Conservation (phyloP, 306 rosid genomes). For the Sesbania bispinosa region DNA sequence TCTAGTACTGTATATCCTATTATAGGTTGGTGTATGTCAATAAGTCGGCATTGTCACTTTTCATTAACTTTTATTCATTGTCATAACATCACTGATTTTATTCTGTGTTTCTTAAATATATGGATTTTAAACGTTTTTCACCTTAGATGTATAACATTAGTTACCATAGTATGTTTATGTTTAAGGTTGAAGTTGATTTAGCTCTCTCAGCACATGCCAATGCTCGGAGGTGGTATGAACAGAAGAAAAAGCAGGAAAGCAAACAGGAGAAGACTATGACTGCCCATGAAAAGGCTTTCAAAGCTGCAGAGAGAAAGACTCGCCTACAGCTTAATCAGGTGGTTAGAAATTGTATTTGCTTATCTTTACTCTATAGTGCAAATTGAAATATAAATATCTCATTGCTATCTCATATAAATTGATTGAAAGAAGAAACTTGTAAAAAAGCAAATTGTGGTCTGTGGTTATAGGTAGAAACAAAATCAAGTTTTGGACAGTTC, state of each 20-base stretch:
- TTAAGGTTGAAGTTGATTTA: conserved; percentile 90
- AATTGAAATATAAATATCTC: conserved; percentile 17
- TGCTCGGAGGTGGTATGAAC: conserved; percentile 94
- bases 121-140: background rate
- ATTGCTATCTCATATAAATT: conserved; percentile 19
- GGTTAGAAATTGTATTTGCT: conserved; percentile 22
- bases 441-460: background rate
- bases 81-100: background rate
- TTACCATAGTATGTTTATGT: conserved; percentile 4
- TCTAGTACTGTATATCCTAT: background rate
- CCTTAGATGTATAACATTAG: conserved; percentile 9
- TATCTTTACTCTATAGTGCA: conserved; percentile 1
- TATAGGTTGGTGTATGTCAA: conserved; percentile 8
- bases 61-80: background rate
- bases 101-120: background rate
- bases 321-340: conserved; percentile 93
- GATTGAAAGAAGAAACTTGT: conserved; percentile 20
- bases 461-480: conserved; percentile 13
- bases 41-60: background rate
- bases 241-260: conserved; percentile 91
- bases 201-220: conserved; percentile 95
- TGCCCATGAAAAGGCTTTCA: conserved; percentile 95
- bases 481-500: conserved; percentile 13
- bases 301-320: conserved; percentile 97
- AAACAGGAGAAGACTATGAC: conserved; percentile 91